phyloP scores from a whole-genome alignment of 2,329 filamentous ascomycete genomes.

The Botrytis squamosa region DNA sequence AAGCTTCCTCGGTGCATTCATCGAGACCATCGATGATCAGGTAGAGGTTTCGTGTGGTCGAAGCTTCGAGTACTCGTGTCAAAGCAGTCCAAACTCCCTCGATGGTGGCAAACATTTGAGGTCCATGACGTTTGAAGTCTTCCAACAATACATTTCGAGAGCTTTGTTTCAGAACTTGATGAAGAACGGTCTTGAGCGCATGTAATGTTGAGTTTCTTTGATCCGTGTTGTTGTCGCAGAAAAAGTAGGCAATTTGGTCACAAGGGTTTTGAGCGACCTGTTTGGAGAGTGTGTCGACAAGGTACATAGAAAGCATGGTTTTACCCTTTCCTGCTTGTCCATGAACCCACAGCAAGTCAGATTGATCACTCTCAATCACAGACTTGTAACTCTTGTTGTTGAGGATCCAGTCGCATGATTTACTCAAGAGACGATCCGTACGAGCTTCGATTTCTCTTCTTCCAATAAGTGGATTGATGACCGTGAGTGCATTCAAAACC shows the following conservation, averaged over 20 bases:
- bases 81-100: conserved; percentile 20
- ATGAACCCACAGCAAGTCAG: conserved; percentile 20
- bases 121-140: conserved; percentile 19
- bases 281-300: conserved; percentile 17
- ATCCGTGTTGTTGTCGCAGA: conserved; percentile 19
- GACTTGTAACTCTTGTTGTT: conserved; percentile 16
- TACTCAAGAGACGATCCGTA: conserved; percentile 19
- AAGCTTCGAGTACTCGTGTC: conserved; percentile 16
- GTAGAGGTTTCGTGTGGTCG: conserved; percentile 19
- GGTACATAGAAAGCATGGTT: conserved; percentile 22
- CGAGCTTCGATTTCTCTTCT: conserved; percentile 19
- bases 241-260: conserved; percentile 20
- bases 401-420: conserved; percentile 21
- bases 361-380: conserved; percentile 19
- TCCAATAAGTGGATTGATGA: conserved; percentile 17
- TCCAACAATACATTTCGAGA: conserved; percentile 16
- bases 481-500: conserved; percentile 16
- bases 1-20: conserved; percentile 19
- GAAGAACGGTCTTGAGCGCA: conserved; percentile 19
- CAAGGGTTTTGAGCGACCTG: conserved; percentile 17
- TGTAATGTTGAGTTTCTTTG: conserved; percentile 20
- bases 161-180: conserved; percentile 19
- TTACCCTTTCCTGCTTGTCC: conserved; percentile 23
- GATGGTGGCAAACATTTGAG: conserved; percentile 18
- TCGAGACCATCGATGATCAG: conserved; percentile 23